These are phyloP conservation scores for Debaryomyces robertsiae DNA, from an alignment of 1,139 yeast species.

Conservation along the genomic window DNA sequence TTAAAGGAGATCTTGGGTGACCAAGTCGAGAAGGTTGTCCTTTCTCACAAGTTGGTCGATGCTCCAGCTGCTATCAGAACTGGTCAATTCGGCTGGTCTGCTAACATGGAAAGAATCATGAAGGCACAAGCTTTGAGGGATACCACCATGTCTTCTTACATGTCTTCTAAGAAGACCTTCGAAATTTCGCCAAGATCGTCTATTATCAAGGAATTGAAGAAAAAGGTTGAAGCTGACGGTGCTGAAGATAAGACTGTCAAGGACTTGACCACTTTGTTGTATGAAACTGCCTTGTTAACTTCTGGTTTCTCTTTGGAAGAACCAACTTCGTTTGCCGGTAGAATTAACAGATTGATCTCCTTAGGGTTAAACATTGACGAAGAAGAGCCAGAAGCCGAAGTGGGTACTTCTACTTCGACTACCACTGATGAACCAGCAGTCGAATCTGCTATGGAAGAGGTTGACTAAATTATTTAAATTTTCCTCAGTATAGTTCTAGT, in stretches of 20 bases:
- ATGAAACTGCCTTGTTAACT: slow-evolving; percentile 96
- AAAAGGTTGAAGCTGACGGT: slow-evolving; percentile 96
- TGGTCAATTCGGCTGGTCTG: slow-evolving; percentile 99
- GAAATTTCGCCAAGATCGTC: slow-evolving; percentile 98
- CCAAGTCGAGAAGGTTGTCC: slow-evolving; percentile 98
- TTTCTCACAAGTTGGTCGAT: slow-evolving; percentile 94
- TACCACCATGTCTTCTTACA: slow-evolving; percentile 97
- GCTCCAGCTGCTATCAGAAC: slow-evolving; percentile 99
- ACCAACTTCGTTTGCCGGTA: slow-evolving; percentile 94
- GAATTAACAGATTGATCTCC: slow-evolving; percentile 97
- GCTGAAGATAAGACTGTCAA: slow-evolving; percentile 98
- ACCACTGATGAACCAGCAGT: slow-evolving; percentile 65
- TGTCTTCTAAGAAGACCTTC: slow-evolving; percentile 98
- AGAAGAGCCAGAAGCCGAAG: slow-evolving; percentile 58
- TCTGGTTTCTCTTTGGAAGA: slow-evolving; percentile 99
- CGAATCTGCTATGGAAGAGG: slow-evolving; percentile 99
- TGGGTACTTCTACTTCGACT: slow-evolving; percentile 36
- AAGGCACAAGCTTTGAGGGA: slow-evolving; percentile 99
- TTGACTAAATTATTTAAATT: slow-evolving; percentile 59
- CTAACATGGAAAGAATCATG: slow-evolving; percentile 99
- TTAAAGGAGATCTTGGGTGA: slow-evolving; percentile 97
- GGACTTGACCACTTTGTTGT: slow-evolving; percentile 94
- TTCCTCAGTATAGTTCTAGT: slow-evolving; percentile 4
- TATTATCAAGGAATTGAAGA: slow-evolving; percentile 91
- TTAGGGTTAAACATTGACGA: slow-evolving; percentile 98